Conservation (phyloP, 495 filamentous ascomycete species). For the Penicillium subrubescens region DNA sequence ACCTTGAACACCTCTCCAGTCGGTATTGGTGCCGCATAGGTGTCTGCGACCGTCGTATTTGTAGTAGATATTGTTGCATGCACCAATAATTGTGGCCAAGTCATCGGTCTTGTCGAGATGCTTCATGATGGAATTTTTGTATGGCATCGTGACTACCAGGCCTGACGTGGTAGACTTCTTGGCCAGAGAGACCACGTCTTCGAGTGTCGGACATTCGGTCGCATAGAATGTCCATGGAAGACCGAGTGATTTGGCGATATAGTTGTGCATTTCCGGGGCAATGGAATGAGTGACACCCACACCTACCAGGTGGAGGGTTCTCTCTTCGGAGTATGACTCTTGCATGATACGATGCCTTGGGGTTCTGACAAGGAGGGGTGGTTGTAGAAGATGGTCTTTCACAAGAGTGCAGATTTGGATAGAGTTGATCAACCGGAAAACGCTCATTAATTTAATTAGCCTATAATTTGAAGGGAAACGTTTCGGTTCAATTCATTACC, state of each 20-base stretch:
- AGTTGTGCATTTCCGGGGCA: slow-evolving; percentile 46
- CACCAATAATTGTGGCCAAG: slow-evolving; percentile 58
- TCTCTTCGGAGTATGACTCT: slow-evolving; percentile 5
- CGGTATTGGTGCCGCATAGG: slow-evolving; percentile 69
- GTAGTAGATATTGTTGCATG: slow-evolving; percentile 69
- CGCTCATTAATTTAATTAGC: neutral
- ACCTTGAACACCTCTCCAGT: slow-evolving; percentile 63
- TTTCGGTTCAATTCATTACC: neutral
- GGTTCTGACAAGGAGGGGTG: neutral
- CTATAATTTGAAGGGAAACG: neutral
- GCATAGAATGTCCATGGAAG: slow-evolving; percentile 42
- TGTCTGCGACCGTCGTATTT: slow-evolving; percentile 33
- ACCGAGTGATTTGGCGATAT: slow-evolving; percentile 38
- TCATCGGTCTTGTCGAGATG: slow-evolving; percentile 63
- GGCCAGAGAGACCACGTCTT: slow-evolving; percentile 34
- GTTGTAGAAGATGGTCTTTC: neutral
- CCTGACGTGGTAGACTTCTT: slow-evolving; percentile 50
- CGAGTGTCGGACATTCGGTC: slow-evolving; percentile 38
- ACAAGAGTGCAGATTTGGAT: neutral
- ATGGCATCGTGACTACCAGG: slow-evolving; percentile 67
- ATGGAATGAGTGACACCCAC: slow-evolving; percentile 48
- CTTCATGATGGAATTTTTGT: slow-evolving; percentile 64
- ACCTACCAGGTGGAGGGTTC: slow-evolving; percentile 42
- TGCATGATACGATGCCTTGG: neutral
- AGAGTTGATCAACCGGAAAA: neutral